phyloP scores from a whole-genome alignment of 2,329 filamentous ascomycete species.

The Paracoccidioides lutzii region DNA sequence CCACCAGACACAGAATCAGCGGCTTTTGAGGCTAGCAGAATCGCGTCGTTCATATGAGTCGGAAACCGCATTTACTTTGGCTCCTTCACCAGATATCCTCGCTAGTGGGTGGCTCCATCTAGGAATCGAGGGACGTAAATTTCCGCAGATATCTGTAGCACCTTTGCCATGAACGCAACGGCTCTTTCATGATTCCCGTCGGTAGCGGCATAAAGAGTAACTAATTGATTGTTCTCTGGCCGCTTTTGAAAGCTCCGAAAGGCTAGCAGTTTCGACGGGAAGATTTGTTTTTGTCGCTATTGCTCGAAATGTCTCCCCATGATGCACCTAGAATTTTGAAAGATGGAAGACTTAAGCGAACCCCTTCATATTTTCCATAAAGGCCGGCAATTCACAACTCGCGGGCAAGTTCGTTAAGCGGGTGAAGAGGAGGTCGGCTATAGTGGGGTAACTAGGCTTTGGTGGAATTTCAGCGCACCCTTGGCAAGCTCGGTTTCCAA shows the following conservation, averaged over 20 bases:
- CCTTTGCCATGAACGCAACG: conserved; percentile 52
- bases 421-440: conserved; percentile 41
- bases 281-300: conserved; percentile 36
- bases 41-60: conserved; percentile 52
- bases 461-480: conserved; percentile 41
- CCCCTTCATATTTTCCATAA: conserved; percentile 58
- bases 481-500: background rate
- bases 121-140: conserved; percentile 54
- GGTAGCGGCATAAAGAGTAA: conserved; percentile 50
- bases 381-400: conserved; percentile 47
- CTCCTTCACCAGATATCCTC: conserved; percentile 50
- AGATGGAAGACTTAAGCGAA: conserved; percentile 54
- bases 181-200: conserved; percentile 70
- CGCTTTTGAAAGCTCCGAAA: conserved; percentile 32
- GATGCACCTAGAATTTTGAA: conserved; percentile 75
- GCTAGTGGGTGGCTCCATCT: conserved; percentile 39
- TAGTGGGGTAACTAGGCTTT: conserved; percentile 42
- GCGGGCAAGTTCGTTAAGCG: conserved; percentile 42
- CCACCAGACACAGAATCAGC: conserved; percentile 25
- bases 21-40: conserved; percentile 37
- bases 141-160: conserved; percentile 42
- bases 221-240: conserved; percentile 15
- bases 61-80: conserved; percentile 41
- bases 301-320: conserved; percentile 53
- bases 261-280: conserved; percentile 24